These are phyloP conservation scores for Solanum arcanum DNA, from an alignment of 257 asterid genomes.

Conservation along the genomic window DNA sequence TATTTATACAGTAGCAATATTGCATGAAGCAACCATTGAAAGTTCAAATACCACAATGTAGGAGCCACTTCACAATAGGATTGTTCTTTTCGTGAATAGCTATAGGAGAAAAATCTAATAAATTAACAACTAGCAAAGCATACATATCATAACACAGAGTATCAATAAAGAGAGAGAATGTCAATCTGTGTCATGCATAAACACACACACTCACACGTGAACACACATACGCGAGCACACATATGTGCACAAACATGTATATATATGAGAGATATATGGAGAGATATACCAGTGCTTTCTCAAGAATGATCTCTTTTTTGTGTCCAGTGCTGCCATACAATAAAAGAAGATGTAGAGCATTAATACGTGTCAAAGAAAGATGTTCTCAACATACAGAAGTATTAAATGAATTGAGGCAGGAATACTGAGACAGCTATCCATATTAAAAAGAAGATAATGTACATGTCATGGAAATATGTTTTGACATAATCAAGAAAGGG, in stretches of 20 bases:
- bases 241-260: not conserved
- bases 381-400: not conserved
- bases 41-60: not conserved
- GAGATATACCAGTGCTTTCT: conserved; percentile 58
- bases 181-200: not conserved
- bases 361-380: not conserved
- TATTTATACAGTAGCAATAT: not conserved
- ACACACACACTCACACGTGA: not conserved
- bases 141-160: not conserved
- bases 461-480: not conserved
- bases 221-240: not conserved
- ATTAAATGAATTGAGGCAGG: not conserved
- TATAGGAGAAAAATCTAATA: not conserved
- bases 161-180: not conserved
- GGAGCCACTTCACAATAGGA: not conserved
- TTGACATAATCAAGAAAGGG: not conserved
- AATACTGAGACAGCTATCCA: not conserved
- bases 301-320: conserved; percentile 75
- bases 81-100: not conserved
- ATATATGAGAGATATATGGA: conserved; percentile 2
- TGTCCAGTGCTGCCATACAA: conserved; percentile 71
- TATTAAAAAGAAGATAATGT: not conserved
- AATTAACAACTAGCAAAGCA: not conserved
- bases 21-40: not conserved
- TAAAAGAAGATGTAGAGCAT: not conserved